Conservation (phyloP, 208 protist species). For the Spongospora subterranea region DNA sequence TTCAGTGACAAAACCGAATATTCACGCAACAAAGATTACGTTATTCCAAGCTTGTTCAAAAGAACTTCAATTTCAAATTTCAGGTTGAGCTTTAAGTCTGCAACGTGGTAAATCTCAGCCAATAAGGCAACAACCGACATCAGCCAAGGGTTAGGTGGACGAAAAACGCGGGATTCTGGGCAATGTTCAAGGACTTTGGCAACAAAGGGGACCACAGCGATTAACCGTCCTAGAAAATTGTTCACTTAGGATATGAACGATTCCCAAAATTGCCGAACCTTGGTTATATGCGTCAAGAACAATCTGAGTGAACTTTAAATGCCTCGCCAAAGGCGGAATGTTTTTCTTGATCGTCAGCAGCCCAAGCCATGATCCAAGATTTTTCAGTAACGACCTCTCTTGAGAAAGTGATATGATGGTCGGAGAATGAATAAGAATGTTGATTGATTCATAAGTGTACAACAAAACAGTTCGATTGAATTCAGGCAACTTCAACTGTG, state of each 20-base stretch:
- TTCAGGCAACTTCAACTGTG: neutral
- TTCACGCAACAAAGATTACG: conserved; percentile 47
- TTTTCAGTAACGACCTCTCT: conserved; percentile 94
- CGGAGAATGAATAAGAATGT: conserved; percentile 86
- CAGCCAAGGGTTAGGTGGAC: conserved; percentile 96
- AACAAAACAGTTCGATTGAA: neutral
- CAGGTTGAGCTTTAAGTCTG: conserved; percentile 92
- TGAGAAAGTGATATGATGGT: conserved; percentile 86
- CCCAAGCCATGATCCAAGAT: conserved; percentile 96
- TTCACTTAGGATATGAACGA: neutral
- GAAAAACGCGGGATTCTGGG: conserved; percentile 89
- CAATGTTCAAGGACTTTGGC: conserved; percentile 85
- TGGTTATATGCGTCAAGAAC: conserved; percentile 90
- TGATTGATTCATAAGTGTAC: conserved; percentile 82
- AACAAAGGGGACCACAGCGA: conserved; percentile 94
- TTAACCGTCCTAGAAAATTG: conserved; percentile 79
- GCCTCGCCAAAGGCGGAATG: conserved; percentile 91
- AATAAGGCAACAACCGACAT: conserved; percentile 81
- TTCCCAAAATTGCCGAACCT: neutral
- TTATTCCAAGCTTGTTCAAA: conserved; percentile 78
- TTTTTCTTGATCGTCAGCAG: conserved; percentile 94
- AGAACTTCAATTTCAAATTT: conserved; percentile 96
- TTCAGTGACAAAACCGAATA: neutral
- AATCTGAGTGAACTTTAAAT: conserved; percentile 92
- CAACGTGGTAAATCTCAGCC: conserved; percentile 91